Conservation (phyloP, 768 basidiomycete species). For the Rhizopogon sp. region DNA sequence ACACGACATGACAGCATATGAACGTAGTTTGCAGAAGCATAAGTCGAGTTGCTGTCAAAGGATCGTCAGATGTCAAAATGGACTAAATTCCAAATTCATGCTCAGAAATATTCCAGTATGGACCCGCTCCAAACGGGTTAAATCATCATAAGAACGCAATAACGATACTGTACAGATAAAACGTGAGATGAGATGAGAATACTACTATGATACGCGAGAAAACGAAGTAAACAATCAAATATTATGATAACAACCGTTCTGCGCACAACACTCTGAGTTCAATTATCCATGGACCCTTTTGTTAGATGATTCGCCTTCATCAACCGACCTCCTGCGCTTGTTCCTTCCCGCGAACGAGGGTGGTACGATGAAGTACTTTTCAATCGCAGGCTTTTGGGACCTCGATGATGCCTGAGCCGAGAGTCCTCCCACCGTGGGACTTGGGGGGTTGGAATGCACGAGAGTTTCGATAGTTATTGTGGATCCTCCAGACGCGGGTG, state of each 20-base stretch:
- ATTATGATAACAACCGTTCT: background rate
- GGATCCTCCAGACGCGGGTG: conserved; percentile 27
- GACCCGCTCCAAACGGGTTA: background rate
- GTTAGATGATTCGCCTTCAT: conserved; percentile 18
- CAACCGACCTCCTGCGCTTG: conserved; percentile 23
- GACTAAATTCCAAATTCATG: background rate
- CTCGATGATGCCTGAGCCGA: conserved; percentile 14
- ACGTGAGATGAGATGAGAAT: background rate
- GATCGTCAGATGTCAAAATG: too few species aligned
- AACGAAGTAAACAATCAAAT: background rate
- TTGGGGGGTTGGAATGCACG: conserved; percentile 66
- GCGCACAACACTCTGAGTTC: conserved; percentile 4
- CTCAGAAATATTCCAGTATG: background rate
- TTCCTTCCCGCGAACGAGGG: conserved; percentile 7
- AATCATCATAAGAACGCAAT: conserved; percentile 5
- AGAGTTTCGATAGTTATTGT: conserved; percentile 60
- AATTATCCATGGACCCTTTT: conserved; percentile 15
- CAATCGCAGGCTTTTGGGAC: conserved; percentile 29
- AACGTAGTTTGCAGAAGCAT: background rate
- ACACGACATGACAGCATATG: background rate
- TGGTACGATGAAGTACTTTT: conserved; percentile 31
- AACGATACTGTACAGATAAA: conserved; percentile 24
- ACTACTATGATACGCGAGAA: background rate
- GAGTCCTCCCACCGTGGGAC: conserved; percentile 37
- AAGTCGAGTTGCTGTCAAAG: background rate